phyloP scores from a whole-genome alignment of 1,284 basidiomycete genomes.

The Trametes sp. region DNA sequence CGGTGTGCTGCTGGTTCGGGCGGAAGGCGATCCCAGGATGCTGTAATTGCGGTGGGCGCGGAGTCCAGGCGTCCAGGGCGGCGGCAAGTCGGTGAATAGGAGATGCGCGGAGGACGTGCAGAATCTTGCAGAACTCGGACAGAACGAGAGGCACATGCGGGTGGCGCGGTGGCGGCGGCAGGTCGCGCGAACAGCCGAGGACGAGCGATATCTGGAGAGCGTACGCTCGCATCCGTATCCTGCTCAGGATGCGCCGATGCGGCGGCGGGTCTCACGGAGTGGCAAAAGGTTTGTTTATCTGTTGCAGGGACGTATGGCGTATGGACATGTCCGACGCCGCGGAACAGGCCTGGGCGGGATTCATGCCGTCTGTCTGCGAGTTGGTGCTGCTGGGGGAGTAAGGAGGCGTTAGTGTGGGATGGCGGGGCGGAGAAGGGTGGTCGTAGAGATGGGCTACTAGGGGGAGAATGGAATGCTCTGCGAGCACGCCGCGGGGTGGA shows the following conservation, averaged over 20 bases:
- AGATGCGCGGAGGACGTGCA: conserved; percentile 20
- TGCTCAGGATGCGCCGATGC: neutral
- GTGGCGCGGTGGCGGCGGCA: conserved; percentile 27
- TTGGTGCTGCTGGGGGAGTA: neutral
- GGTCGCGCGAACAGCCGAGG: conserved; percentile 11
- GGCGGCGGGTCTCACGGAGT: conserved; percentile 20
- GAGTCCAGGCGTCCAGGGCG: conserved; percentile 10
- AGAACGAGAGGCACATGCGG: conserved; percentile 21
- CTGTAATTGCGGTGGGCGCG: conserved; percentile 9
- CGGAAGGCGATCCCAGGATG: conserved; percentile 24
- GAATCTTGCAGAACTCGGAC: neutral
- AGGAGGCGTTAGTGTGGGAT: conserved; percentile 17
- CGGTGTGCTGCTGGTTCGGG: neutral
- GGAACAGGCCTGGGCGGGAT: neutral
- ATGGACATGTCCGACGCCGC: conserved; percentile 2
- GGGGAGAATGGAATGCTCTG: conserved; percentile 32
- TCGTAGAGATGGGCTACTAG: conserved; percentile 25
- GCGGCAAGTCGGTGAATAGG: conserved; percentile 25
- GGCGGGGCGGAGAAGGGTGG: conserved; percentile 15
- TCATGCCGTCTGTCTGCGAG: neutral
- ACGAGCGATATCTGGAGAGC: neutral
- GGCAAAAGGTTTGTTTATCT: conserved; percentile 25
- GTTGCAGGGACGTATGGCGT: neutral
- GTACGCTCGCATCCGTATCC: neutral
- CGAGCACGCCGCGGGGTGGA: conserved; percentile 29